Base-by-base conservation (phyloP, 345 rosid genomes). In the Eucalyptus fibrosa region DNA sequence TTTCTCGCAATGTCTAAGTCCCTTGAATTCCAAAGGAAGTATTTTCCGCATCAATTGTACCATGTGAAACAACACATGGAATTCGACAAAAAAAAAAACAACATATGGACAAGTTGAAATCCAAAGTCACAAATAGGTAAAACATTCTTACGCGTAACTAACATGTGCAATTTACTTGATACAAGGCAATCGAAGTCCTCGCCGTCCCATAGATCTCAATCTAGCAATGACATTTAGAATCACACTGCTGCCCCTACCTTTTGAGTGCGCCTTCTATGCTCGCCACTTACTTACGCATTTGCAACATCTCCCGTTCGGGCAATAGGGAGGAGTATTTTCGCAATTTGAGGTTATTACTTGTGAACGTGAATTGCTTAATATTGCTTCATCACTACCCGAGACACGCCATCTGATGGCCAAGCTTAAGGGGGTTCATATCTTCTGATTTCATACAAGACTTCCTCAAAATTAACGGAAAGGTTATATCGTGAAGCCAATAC, bases 11-110 rank as follows among this genome's bases (percentile, higher is more conserved):
- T 19, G 62, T 24, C 28, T 56, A 56, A 56, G 62, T 56, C 62
- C 62, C 62, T 24, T 1, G 1, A 60, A 60, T 28, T 60, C 16
- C 1, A 0, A 60, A 60, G 4, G 8, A 60, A 13, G 32, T 13
- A 60, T 60, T 12, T 28, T 60, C 2, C 3, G 17, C 69, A 12
- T 15, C 40, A 34, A 69, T 5, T 12, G 24, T 34, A 18, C 12
- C 81, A 18, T 9, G 0, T 34, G 44, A 69, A 2, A 34, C 2
- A 1, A 9, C 24, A 32, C 44, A 10, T 18, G 24, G 81, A 69
- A 53, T 19, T 53, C 2, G 2, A 53, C 59, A 19, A 3, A 53
- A 2, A 3, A 2, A 53, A 53, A 53, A 19, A 19, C 1, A 53
- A 7, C 56, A 53, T 19, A 2, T 18, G 13, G 13, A 69, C 1